These are phyloP conservation scores for Trichoderma cornu-damae DNA, from an alignment of 2,329 filamentous ascomycete species.

Conservation along the genomic window DNA sequence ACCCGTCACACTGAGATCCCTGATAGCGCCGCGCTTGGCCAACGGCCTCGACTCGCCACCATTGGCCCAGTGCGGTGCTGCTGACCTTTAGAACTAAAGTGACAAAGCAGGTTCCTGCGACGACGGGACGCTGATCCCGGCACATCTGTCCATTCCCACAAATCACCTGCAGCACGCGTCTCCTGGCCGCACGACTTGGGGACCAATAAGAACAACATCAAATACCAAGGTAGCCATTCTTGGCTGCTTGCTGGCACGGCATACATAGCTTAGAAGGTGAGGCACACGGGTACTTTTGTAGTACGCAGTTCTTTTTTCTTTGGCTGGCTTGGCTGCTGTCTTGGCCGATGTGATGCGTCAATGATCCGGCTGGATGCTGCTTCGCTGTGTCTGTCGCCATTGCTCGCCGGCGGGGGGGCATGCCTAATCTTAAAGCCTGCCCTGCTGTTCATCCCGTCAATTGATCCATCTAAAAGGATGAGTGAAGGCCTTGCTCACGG, in stretches of 20 bases:
- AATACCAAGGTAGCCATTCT: not conserved
- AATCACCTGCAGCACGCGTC: slow-evolving; percentile 12
- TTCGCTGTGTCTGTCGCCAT: not conserved
- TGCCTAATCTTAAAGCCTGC: not conserved
- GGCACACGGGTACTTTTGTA: not conserved
- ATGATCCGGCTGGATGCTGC: not conserved
- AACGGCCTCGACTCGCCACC: not conserved
- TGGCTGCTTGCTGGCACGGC: not conserved
- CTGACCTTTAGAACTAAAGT: not conserved
- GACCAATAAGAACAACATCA: not conserved
- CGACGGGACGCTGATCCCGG: not conserved
- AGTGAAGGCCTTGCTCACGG: not conserved
- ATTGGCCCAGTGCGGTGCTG: not conserved
- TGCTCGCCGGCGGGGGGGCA: no score
- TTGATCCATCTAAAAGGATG: not conserved
- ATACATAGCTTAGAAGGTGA: not conserved
- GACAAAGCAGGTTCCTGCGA: not conserved
- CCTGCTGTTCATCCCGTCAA: not conserved
- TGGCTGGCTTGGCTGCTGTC: no score
- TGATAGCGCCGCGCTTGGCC: not conserved
- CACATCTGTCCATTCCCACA: not conserved
- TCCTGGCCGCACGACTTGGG: not conserved
- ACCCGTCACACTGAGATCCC: not conserved
- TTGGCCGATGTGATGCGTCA: not conserved
- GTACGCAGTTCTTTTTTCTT: not conserved